phyloP scores from a whole-genome alignment of 139 green algal genomes.

The Picochlorum sp. region DNA sequence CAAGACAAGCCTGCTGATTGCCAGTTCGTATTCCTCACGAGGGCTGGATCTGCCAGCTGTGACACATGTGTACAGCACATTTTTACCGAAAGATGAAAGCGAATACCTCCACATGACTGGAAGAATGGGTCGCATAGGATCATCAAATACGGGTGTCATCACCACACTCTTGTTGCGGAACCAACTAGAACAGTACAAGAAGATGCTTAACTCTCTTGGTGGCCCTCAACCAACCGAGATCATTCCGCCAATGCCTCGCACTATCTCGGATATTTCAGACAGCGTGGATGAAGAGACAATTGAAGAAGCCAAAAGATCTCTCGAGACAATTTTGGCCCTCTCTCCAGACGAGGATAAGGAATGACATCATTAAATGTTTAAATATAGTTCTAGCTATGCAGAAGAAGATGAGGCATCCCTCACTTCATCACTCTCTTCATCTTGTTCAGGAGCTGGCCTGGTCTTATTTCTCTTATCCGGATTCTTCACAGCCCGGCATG shows the following conservation, averaged over 20 bases:
- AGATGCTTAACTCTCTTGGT: constrained; percentile 19
- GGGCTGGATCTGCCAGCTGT: constrained; percentile 81
- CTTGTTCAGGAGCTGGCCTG: not conserved
- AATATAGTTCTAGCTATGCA: not conserved
- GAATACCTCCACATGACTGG: constrained; percentile 79
- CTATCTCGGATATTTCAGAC: not conserved
- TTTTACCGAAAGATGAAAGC: constrained; percentile 34
- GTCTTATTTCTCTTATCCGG: constrained; percentile 22
- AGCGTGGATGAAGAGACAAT: not conserved
- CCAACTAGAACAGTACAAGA: constrained; percentile 27
- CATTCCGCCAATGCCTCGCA: not conserved
- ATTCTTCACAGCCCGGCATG: constrained; percentile 33
- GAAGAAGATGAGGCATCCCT: too few relatives aligned
- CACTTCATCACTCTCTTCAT: too few relatives aligned
- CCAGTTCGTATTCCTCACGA: constrained; percentile 50
- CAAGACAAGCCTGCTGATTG: constrained; percentile 51
- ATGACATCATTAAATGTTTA: not conserved
- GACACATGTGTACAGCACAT: constrained; percentile 73
- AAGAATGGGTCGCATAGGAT: constrained; percentile 60
- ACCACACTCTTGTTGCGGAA: constrained; percentile 46
- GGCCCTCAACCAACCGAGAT: constrained; percentile 34
- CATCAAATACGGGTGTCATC: constrained; percentile 37
- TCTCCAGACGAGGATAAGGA: constrained; percentile 6
- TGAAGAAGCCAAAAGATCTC: constrained; percentile 10
- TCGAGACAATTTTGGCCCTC: constrained; percentile 7